Percentiles rank a stretch among this genome's conserved stretches.
phyloP scores from a whole-genome alignment of 2,329 filamentous ascomycete genomes.

The Sporothrix curviconia region DNA sequence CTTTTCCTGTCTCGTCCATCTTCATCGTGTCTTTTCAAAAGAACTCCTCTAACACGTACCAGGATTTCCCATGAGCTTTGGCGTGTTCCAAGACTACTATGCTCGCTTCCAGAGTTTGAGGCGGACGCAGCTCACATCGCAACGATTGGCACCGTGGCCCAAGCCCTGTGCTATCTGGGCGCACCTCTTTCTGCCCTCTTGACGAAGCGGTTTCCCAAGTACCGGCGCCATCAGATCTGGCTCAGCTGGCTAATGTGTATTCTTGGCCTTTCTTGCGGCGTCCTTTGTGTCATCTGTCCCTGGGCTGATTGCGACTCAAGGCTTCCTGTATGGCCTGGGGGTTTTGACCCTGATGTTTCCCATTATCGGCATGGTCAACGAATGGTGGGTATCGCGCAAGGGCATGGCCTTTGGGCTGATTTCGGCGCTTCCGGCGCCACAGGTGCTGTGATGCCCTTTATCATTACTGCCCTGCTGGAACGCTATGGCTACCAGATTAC shows the following conservation, averaged over 20 bases:
- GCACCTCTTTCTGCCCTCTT: conserved; percentile 35
- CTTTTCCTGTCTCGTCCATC: too few species aligned
- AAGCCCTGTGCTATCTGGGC: conserved; percentile 18
- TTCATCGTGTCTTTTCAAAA: background rate
- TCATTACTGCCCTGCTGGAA: conserved; percentile 31
- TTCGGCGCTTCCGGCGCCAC: conserved; percentile 50
- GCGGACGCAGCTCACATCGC: background rate
- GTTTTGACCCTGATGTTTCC: conserved; percentile 50
- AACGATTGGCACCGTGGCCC: conserved; percentile 40
- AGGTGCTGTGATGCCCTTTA: conserved; percentile 45
- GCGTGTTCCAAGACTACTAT: background rate
- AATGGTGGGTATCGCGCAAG: conserved; percentile 55
- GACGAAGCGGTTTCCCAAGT: conserved; percentile 25
- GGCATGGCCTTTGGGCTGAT: conserved; percentile 59
- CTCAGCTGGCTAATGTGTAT: conserved; percentile 43
- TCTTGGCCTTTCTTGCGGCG: conserved; percentile 36
- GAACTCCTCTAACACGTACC: background rate
- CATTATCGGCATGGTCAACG: conserved; percentile 52
- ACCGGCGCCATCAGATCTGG: conserved; percentile 26
- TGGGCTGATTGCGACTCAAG: background rate
- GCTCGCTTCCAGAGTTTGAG: background rate
- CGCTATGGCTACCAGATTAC: background rate
- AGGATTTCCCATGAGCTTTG: background rate
- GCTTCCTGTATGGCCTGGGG: conserved; percentile 51
- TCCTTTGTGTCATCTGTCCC: background rate